phyloP scores from a whole-genome alignment of 305 asterid genomes.

The Fraxinus paxiana region DNA sequence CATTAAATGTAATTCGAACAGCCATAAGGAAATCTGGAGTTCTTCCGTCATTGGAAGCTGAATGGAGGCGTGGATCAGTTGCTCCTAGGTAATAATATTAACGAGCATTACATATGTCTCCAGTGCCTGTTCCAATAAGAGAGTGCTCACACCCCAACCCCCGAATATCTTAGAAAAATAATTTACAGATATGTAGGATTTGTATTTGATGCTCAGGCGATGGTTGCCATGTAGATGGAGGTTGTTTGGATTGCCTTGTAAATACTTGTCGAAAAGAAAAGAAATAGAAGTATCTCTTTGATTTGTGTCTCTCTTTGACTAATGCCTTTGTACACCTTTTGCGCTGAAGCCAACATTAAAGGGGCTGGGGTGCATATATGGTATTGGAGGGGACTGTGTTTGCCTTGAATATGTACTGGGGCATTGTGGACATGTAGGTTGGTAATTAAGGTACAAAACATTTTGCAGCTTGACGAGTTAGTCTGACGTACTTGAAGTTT shows the following conservation, averaged over 20 bases:
- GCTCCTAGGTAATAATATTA: conserved; percentile 75
- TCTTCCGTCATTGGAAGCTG: conserved; percentile 90
- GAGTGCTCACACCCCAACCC: not conserved
- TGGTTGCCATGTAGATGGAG: not conserved
- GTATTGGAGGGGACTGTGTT: not conserved
- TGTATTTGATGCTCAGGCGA: not conserved
- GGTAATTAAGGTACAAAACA: not conserved
- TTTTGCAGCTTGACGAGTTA: not conserved
- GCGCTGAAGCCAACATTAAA: not conserved
- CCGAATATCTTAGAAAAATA: not conserved
- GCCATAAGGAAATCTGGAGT: conserved; percentile 69
- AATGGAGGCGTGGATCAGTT: conserved; percentile 87
- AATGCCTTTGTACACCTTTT: not conserved
- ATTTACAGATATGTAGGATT: not conserved
- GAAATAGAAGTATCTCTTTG: not conserved
- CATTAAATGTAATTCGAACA: conserved; percentile 65
- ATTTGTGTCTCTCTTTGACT: not conserved
- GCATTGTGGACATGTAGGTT: not conserved
- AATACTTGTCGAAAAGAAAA: not conserved
- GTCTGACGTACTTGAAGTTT: not conserved
- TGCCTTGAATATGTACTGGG: not conserved
- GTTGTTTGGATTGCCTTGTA: not conserved
- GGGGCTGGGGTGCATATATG: not conserved
- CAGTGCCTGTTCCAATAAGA: not conserved
- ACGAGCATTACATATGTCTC: conserved; percentile 19